phyloP scores from a whole-genome alignment of 2,329 filamentous ascomycete species.

The Cladophialophora immunda region DNA sequence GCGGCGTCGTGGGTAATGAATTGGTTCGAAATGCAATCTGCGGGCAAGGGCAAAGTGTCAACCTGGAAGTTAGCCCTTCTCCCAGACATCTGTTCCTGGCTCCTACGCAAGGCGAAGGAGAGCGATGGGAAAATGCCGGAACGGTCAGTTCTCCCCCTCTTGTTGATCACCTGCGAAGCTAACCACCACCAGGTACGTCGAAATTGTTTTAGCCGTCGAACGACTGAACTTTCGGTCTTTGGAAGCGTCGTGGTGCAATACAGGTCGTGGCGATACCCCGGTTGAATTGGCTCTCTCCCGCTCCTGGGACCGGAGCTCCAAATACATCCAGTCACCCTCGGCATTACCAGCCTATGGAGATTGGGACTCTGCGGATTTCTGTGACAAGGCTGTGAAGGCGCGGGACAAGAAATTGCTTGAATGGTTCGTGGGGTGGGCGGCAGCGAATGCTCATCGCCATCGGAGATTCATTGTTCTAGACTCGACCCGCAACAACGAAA shows the following conservation, averaged over 20 bases:
- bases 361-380: conserved; percentile 1
- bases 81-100: conserved; percentile 29
- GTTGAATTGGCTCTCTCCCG: conserved; percentile 14
- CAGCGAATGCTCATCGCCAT: conserved; percentile 20
- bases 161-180: not conserved
- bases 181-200: conserved; percentile 13
- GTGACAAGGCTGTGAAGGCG: conserved; percentile 1
- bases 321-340: conserved; percentile 19
- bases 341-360: conserved; percentile 7
- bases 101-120: conserved; percentile 7
- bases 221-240: conserved; percentile 11
- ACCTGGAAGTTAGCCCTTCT: conserved; percentile 28
- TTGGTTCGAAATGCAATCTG: conserved; percentile 29
- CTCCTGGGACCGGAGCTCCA: conserved; percentile 6
- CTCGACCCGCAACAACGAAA: conserved; percentile 20
- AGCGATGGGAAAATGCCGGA: not conserved
- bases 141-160: conserved; percentile 3
- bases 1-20: conserved; percentile 20
- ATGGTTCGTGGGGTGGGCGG: conserved; percentile 34
- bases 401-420: conserved; percentile 29
- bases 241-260: not conserved
- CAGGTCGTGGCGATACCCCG: not conserved
- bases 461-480: conserved; percentile 30
- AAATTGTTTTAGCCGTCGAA: conserved; percentile 20
- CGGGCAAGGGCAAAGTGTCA: conserved; percentile 12